Conservation (phyloP, 2,329 filamentous ascomycete genomes). For the Penicillium fuscoglaucum region DNA sequence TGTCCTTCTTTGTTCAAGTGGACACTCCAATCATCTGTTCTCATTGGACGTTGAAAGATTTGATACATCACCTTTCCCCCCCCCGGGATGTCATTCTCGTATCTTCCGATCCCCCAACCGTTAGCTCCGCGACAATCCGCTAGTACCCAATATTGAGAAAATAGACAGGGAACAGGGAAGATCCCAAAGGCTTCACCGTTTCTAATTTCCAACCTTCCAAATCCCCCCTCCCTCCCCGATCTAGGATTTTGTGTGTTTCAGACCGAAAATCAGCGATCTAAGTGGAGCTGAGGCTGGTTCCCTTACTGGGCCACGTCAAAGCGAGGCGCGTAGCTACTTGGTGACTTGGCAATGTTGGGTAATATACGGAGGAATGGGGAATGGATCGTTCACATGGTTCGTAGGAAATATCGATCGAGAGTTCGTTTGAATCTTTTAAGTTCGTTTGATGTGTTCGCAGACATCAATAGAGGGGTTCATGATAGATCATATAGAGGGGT, state of each 20-base stretch:
- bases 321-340: slow-evolving; percentile 4
- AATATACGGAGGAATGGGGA: neutral
- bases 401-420: neutral
- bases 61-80: neutral
- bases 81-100: neutral
- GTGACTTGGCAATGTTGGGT: neutral
- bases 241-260: slow-evolving; percentile 1
- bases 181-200: neutral
- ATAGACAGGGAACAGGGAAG: neutral
- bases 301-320: slow-evolving; percentile 5
- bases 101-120: neutral
- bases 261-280: neutral
- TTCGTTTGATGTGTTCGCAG: neutral
- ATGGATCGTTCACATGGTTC: neutral
- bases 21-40: neutral
- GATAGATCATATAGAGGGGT: slow-evolving; percentile 20
- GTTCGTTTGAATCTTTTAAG: neutral
- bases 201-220: neutral
- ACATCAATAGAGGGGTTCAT: slow-evolving; percentile 19
- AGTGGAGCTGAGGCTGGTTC: slow-evolving; percentile 4
- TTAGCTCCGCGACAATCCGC: neutral
- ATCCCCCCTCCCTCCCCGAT: neutral
- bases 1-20: neutral
- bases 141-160: neutral
- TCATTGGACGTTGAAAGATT: neutral